Evolutionary conservation across 2,329 filamentous ascomycete species (phyloP), one percentile per base, ranked within the genome.

Genomic region (Botrytis paeoniae): DNA sequence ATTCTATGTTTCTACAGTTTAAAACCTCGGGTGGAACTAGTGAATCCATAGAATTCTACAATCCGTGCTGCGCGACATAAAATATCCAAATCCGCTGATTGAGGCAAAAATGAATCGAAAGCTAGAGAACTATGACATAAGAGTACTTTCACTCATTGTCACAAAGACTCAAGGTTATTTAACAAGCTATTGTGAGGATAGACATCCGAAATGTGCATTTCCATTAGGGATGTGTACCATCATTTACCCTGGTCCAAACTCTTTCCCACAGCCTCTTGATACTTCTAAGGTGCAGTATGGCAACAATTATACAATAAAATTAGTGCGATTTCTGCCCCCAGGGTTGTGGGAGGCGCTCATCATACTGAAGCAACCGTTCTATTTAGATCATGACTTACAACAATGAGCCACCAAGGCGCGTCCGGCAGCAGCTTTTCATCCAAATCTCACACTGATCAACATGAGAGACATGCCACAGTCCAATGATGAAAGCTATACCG

Each of bases 111-210:
- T 25, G 7, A 48, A 48, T 22, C 8, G 8, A 22, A 25, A 25
- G 45, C 22, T 5, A 48, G 45, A 1, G 12, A n/a, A 25, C 12
- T 51, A 12, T 25, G 25, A n/a, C 1, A 2, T 51, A 14, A n/a
- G 12, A 14, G 2, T 14, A 16, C 5, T n/a, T n/a, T 4, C 25
- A 51, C 16, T n/a, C 25, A 1, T 1, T 25, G 10, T 22, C 10
- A 51, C 5, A 51, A 51, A 10, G 10, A 51, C 10, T n/a, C 25
- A 25, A 22, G 22, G 10, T 51, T 51, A 1, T n/a, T 12, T 5
- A 6, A 51, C 9, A 51, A 12, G 1, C 14, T 14, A 6, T n/a
- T 12, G 10, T n/a, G 0, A 2, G 2, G 5, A 51, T 7, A n/a
- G 10, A 51, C 12, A 14, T 51, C 48, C 4, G 10, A n/a, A 51